Percentiles rank a stretch among this genome's conserved stretches.
Conservation (phyloP, 768 basidiomycete species). For the Artomyces pyxidatus region DNA sequence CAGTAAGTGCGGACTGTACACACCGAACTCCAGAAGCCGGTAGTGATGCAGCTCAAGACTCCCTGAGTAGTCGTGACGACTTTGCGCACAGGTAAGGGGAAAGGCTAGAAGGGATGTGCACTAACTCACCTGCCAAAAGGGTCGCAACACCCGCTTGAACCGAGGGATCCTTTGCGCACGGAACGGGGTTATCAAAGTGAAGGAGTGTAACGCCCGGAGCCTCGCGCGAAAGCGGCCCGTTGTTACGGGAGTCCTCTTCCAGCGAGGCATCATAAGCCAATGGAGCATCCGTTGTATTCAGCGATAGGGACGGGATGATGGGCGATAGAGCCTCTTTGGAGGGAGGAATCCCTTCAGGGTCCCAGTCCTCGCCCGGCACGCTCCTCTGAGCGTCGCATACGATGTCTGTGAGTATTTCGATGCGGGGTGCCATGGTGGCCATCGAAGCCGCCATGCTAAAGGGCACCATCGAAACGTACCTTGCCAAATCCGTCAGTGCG, state of each 20-base stretch:
- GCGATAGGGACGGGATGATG: too few species aligned
- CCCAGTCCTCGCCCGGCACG: background rate
- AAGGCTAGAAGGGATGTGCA: background rate
- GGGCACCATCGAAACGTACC: conserved; percentile 50
- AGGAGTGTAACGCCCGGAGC: too few species aligned
- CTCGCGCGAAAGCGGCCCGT: too few species aligned
- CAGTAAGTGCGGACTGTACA: background rate
- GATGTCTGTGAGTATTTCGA: conserved; percentile 69
- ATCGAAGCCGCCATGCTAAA: conserved; percentile 47
- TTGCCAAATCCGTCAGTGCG: conserved; percentile 20
- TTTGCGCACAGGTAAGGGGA: background rate
- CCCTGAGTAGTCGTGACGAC: conserved; percentile 1
- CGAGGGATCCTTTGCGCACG: background rate
- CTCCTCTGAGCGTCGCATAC: conserved; percentile 44
- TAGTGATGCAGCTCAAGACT: background rate
- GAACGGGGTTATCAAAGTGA: background rate
- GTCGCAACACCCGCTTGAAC: conserved; percentile 1
- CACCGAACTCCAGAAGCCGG: conserved; percentile 2
- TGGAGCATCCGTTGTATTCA: background rate
- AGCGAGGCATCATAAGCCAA: background rate
- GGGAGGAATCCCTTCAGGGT: background rate
- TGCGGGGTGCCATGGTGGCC: conserved; percentile 56
- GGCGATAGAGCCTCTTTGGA: too few species aligned
- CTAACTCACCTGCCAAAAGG: background rate
- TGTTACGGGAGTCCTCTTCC: too few species aligned